These are phyloP conservation scores for Nicotiana benthamiana DNA, from an alignment of 257 asterid species.

Conservation along the genomic window DNA sequence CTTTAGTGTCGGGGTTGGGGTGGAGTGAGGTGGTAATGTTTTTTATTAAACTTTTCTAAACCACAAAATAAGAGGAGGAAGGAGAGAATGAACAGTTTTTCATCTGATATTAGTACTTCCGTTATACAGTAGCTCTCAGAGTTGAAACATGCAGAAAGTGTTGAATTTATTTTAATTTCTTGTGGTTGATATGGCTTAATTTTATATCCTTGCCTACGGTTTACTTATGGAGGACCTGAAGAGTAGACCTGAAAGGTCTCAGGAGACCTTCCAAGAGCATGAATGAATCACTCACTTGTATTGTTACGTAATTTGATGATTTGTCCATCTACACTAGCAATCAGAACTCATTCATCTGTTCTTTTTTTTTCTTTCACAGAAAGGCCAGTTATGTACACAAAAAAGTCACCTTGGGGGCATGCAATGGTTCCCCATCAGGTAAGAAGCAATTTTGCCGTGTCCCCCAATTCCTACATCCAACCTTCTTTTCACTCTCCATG, in stretches of 20 bases:
- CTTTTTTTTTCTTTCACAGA: slow-evolving; percentile 39
- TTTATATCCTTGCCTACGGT: not conserved
- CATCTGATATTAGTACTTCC: not conserved
- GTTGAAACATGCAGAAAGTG: not conserved
- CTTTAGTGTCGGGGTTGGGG: not conserved
- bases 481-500: not conserved
- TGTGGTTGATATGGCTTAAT: not conserved
- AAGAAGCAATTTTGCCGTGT: not conserved
- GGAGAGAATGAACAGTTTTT: not conserved
- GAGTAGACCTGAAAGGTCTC: not conserved
- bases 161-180: not conserved
- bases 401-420: slow-evolving; percentile 57
- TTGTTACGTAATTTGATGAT: not conserved
- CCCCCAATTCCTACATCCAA: not conserved
- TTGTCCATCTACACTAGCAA: not conserved
- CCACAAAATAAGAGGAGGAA: not conserved
- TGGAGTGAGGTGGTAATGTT: not conserved
- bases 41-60: not conserved
- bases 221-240: not conserved
- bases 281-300: not conserved
- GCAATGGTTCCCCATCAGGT: slow-evolving; percentile 71
- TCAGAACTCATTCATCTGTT: not conserved
- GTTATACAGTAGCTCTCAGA: not conserved
- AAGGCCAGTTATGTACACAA: slow-evolving; percentile 66
- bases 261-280: not conserved